A percentile compares a stretch with the other conserved stretches of the same genome.
These are phyloP conservation scores for Copromyces sp. DNA, from an alignment of 495 filamentous ascomycete genomes.

Conservation along the genomic window DNA sequence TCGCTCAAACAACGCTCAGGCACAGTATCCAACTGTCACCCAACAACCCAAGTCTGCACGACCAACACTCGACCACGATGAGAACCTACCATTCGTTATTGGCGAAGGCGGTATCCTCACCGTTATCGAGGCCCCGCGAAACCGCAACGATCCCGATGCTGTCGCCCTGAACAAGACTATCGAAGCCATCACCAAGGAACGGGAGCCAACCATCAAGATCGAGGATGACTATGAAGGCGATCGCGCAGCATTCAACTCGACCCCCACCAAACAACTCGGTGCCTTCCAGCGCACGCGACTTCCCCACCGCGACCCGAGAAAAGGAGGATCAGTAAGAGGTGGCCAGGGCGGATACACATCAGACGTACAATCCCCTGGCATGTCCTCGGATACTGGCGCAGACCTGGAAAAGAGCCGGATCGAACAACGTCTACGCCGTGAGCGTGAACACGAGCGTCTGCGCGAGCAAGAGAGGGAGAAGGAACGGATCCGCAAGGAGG, in stretches of 20 bases:
- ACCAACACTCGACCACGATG: constrained; percentile 7
- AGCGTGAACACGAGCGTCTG: constrained; percentile 15
- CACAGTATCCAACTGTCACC: constrained; percentile 2
- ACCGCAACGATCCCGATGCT: constrained; percentile 2
- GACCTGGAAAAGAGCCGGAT: constrained; percentile 16
- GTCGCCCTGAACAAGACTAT: constrained; percentile 4
- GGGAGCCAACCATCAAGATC: constrained; percentile 9
- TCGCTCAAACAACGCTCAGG: constrained; percentile 2
- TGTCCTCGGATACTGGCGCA: constrained; percentile 11
- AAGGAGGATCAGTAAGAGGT: neutral
- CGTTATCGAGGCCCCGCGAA: constrained; percentile 13
- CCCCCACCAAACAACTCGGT: constrained; percentile 15
- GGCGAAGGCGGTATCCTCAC: constrained; percentile 24
- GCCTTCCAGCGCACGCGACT: constrained; percentile 15
- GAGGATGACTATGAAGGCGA: constrained; percentile 18
- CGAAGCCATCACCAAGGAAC: constrained; percentile 6
- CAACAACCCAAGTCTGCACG: constrained; percentile 3
- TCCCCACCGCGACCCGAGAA: constrained; percentile 15
- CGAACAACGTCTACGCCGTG: constrained; percentile 16
- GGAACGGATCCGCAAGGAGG: constrained; percentile 3
- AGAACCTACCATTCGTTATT: constrained; percentile 24
- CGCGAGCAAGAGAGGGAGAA: constrained; percentile 11
- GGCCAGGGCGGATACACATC: constrained; percentile 10
- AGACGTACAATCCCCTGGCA: constrained; percentile 18
- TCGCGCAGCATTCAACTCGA: constrained; percentile 14